Evolutionary conservation across 257 asterid species (phyloP).

Genomic region (Eustoma russellianum): DNA sequence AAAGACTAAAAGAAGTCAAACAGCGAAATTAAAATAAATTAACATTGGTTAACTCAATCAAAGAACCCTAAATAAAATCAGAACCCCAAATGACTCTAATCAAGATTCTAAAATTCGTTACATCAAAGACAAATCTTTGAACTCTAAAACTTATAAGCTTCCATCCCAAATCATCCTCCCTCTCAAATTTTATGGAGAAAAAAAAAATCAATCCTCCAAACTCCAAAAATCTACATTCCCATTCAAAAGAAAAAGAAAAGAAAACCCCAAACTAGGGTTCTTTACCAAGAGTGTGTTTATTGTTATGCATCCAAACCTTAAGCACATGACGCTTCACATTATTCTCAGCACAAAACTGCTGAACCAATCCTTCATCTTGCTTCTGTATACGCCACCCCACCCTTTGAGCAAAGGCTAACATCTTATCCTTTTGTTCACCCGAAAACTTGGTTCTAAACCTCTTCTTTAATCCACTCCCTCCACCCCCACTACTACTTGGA

Average conservation of each 20-base stretch:
- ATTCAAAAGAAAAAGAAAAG: background rate
- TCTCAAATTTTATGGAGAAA: too few species aligned
- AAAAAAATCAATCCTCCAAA: slow-evolving; percentile 2
- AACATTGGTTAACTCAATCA: background rate
- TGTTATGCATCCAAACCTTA: slow-evolving; percentile 74
- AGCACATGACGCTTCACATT: slow-evolving; percentile 46
- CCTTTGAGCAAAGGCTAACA: slow-evolving; percentile 44
- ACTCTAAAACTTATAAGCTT: background rate
- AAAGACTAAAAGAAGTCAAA: background rate
- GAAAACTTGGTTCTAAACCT: slow-evolving; percentile 47
- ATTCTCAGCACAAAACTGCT: slow-evolving; percentile 44
- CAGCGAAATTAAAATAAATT: background rate
- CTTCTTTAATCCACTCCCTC: slow-evolving; percentile 31
- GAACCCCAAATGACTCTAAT: background rate
- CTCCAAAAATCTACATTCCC: slow-evolving; percentile 6
- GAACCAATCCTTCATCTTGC: slow-evolving; percentile 37
- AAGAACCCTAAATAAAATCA: slow-evolving; percentile 12
- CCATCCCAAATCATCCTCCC: background rate
- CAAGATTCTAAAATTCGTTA: slow-evolving; percentile 7
- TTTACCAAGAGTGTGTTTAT: slow-evolving; percentile 45
- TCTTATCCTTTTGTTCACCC: slow-evolving; percentile 42
- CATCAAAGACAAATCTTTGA: slow-evolving; percentile 5
- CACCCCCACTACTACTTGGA: slow-evolving; percentile 33
- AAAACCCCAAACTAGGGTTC: slow-evolving; percentile 19
- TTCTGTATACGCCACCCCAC: slow-evolving; percentile 46